Conservation (phyloP, 371 early-diverging fungal genomes). For the Lichtheimia ornata region DNA sequence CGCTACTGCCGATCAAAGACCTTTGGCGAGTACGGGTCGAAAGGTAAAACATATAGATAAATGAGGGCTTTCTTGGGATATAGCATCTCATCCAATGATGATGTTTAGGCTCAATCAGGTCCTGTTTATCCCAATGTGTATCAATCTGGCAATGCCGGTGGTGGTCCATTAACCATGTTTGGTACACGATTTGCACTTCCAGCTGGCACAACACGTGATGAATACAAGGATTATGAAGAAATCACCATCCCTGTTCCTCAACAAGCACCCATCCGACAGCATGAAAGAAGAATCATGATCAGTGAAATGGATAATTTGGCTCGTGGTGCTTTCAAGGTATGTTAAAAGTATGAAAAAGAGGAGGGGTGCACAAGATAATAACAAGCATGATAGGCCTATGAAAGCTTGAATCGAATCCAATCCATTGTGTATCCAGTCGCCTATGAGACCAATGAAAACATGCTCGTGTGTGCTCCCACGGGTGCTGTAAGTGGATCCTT, state of each 20-base stretch:
- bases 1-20: constrained; percentile 35
- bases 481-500: constrained; percentile 78
- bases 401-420: constrained; percentile 90
- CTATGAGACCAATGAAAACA: constrained; percentile 94
- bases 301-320: constrained; percentile 74
- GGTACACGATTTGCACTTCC: constrained; percentile 76
- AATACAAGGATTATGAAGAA: constrained; percentile 77
- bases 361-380: background rate
- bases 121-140: constrained; percentile 63
- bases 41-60: constrained; percentile 16
- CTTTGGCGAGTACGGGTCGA: constrained; percentile 39
- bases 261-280: constrained; percentile 56
- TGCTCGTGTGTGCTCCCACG: constrained; percentile 99
- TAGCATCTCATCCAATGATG: no score
- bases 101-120: constrained; percentile 22
- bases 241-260: constrained; percentile 75
- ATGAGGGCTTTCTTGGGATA: background rate
- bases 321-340: constrained; percentile 75
- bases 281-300: constrained; percentile 64
- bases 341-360: background rate
- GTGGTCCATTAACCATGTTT: constrained; percentile 55
- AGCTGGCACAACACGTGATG: constrained; percentile 65
- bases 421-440: constrained; percentile 93
- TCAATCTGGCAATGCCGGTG: constrained; percentile 55
- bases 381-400: constrained; percentile 63